Base-by-base conservation (phyloP, 2,329 filamentous ascomycete genomes). In the Alternaria conjuncta region DNA sequence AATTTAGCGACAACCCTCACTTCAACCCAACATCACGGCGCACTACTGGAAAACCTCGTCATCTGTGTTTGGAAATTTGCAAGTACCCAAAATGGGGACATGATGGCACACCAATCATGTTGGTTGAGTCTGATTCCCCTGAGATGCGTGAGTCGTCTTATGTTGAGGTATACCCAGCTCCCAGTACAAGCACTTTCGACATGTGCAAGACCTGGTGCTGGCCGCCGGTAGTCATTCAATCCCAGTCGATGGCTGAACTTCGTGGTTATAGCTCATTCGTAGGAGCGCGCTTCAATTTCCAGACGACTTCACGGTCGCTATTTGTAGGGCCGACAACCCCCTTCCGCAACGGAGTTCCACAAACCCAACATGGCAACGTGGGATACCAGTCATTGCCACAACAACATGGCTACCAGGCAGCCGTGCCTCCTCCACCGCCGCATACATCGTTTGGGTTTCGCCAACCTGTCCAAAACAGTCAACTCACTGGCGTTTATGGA, bases 151-250 rank as follows among this genome's bases (percentile, higher is more conserved):
- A 68, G 41, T 26, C 54, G 4, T 73, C 68, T 6, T 73, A 70
- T 21, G 55, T 75, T 12, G 70, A 72, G 32, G 47, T 72, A 11
- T 10, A 28, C 15, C 18, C 36, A 15, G 50, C 10, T 12, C 18
- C 54, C 8, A 51, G 57, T 32, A 45, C 46, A 53, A 57, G 13
- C 7, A 43, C 20, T 9, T 47, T 63, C 3, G 23, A 68, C 5
- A 47, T 47, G 15, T 67, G 62, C 36, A 63, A 65, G 59, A 72
- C 70, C 2, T 74, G 68, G 71, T 71, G 68, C 32, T 67, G 56
- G 44, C 67, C 68, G 6, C 65, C 64, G 6, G 43, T 70, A 1
- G 30, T 30, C 11, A 43, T 66, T 6, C 41, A 23, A 15, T 12
- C 30, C 44, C 32, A 43, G 2, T 65, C 61, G 9, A 57, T 70